Base-by-base conservation (phyloP, 1,284 basidiomycete genomes). In the Sporisorium exsertum region DNA sequence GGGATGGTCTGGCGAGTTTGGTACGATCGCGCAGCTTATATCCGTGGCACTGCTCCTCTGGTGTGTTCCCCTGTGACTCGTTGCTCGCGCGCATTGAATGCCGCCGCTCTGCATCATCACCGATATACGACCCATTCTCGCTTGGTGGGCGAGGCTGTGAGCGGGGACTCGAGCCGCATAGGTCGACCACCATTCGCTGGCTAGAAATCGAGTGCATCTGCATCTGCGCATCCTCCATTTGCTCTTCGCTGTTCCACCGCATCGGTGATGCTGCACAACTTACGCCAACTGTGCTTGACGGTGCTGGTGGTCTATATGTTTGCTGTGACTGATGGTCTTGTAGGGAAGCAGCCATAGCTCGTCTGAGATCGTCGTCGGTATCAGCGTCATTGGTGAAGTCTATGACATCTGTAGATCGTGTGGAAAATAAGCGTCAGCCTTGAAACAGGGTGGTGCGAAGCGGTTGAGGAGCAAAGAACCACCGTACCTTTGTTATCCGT, bases 301-400 rank as follows among this genome's bases (percentile, higher is more conserved):
- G 66, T 43, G 63, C 72, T 26, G 66, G 51, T 54, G 61, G 62
- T 55, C 58, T 55, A 40, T 60, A 58, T 3, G 65, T 29, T 37
- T 61, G 61, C 22, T 65, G 69, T 20, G 62, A 52, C 50, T 66
- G 70, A 12, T 66, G 64, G 10, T 77, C 74, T 45, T 68, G 65
- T 9, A 77, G 35, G 4, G 74, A 77, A 6, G 70, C 70, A 6
- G 54, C 70, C 74, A 77, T 73, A 20, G 74, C 74, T 47, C 56
- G 49, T 46, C 61, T 33, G 26, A 77, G 63, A 42, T 77, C 74
- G 22, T 72, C 70, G 40, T 77, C 74, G 12, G 59, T 45, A 29
- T 73, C 70, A 15, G 53, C 49, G n/a, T 73, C 74, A 22, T 60
- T 63, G 10, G 70, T 77, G 22, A 77, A 60, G 32, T 77, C 74